Conservation (phyloP, 2,329 filamentous ascomycete species). For the Piedraia hortae region DNA sequence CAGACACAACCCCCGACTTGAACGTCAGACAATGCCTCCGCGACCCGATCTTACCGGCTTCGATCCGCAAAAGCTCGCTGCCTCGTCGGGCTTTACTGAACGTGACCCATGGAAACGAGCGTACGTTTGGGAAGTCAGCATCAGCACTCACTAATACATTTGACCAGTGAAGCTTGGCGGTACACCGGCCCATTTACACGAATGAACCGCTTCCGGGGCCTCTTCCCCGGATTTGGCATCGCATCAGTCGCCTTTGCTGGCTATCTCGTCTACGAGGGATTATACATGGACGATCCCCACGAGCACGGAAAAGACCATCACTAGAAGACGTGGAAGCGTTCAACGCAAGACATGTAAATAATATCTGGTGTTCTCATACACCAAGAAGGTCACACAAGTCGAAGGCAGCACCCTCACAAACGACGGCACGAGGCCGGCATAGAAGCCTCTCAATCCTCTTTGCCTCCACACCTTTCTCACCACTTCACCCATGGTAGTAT, state of each 20-base stretch:
- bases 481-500: slow-evolving; percentile 47
- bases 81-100: slow-evolving; percentile 33
- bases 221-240: slow-evolving; percentile 77
- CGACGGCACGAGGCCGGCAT: slow-evolving; percentile 34
- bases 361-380: slow-evolving; percentile 79
- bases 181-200: slow-evolving; percentile 72
- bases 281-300: slow-evolving; percentile 46
- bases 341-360: too few species aligned
- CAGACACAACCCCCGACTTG: too few species aligned
- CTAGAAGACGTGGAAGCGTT: too few species aligned
- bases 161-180: slow-evolving; percentile 65
- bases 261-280: slow-evolving; percentile 73
- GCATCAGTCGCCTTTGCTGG: slow-evolving; percentile 70
- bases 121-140: slow-evolving; percentile 18
- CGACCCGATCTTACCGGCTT: slow-evolving; percentile 83
- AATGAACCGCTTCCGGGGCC: slow-evolving; percentile 63
- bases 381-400: slow-evolving; percentile 87
- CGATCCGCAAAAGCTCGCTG: slow-evolving; percentile 55
- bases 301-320: slow-evolving; percentile 7
- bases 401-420: slow-evolving; percentile 69
- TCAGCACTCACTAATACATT: slow-evolving; percentile 1
- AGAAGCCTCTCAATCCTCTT: slow-evolving; percentile 64
- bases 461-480: slow-evolving; percentile 44
- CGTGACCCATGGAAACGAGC: slow-evolving; percentile 35
- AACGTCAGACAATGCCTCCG: too few species aligned